A percentile compares a stretch with the other conserved stretches of the same genome.
Evolutionary conservation across 495 filamentous ascomycete genomes (phyloP).

Genomic region (Pseudoneurospora amorphoporcata): DNA sequence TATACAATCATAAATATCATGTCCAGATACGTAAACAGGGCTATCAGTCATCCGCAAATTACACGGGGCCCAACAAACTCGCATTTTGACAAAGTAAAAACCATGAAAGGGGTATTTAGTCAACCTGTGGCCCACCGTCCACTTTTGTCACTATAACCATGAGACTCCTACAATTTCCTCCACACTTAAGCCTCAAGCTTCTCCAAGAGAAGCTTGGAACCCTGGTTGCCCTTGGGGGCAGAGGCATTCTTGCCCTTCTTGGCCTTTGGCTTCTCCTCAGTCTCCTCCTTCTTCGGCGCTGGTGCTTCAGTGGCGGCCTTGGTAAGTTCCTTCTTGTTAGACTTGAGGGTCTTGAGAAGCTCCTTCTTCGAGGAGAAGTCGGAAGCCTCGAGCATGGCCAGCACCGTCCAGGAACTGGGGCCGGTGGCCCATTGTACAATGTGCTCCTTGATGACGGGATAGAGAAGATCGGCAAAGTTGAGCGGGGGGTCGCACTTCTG

Average conservation of each 20-base stretch:
- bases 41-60: neutral
- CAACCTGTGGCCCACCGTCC: neutral
- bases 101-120: neutral
- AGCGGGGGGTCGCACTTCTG: slow-evolving; percentile 64
- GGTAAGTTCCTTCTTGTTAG: slow-evolving; percentile 40
- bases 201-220: slow-evolving; percentile 25
- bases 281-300: slow-evolving; percentile 26
- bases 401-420: slow-evolving; percentile 67
- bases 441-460: slow-evolving; percentile 61
- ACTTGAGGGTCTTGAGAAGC: slow-evolving; percentile 53
- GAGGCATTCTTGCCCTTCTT: neutral
- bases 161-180: neutral
- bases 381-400: slow-evolving; percentile 68
- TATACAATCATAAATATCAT: neutral
- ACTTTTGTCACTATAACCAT: neutral
- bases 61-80: neutral
- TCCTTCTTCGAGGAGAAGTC: slow-evolving; percentile 60
- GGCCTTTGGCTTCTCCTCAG: slow-evolving; percentile 25
- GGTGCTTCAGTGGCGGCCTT: slow-evolving; percentile 39
- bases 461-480: slow-evolving; percentile 68
- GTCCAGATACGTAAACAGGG: slow-evolving; percentile 3
- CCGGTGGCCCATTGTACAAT: slow-evolving; percentile 82
- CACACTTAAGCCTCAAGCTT: neutral
- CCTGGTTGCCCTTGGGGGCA: slow-evolving; percentile 38
- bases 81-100: neutral